phyloP scores from a whole-genome alignment of 1,139 yeast species.

The Yamadazyma dendronema region DNA sequence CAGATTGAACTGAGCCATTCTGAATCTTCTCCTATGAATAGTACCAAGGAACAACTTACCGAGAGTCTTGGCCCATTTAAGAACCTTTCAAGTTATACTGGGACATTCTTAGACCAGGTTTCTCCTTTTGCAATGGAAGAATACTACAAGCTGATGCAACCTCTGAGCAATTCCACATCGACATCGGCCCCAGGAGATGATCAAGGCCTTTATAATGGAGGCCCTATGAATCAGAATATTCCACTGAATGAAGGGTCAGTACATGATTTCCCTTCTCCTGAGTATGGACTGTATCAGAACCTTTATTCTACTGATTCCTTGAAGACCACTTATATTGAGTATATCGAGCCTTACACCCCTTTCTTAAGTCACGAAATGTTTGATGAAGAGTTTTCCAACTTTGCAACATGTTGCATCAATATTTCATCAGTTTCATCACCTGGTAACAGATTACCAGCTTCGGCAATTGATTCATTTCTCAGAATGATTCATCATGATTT shows the following conservation, averaged over 20 bases:
- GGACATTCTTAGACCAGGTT: conserved; percentile 18
- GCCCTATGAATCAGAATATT: neutral
- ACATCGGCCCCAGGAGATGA: neutral
- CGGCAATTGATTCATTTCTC: conserved; percentile 14
- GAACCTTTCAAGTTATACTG: conserved; percentile 15
- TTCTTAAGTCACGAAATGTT: conserved; percentile 16
- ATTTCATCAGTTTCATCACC: conserved; percentile 17
- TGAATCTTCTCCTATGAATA: neutral
- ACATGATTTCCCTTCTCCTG: neutral
- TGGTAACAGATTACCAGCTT: conserved; percentile 13
- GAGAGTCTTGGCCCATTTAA: neutral
- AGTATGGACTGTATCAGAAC: neutral
- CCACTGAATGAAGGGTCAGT: neutral
- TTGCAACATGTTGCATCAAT: conserved; percentile 20
- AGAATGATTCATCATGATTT: conserved; percentile 11
- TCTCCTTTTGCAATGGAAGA: conserved; percentile 14
- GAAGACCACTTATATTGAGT: conserved; percentile 13
- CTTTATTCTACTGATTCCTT: neutral
- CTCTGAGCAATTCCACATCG: neutral
- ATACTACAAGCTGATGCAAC: conserved; percentile 8
- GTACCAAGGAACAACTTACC: neutral
- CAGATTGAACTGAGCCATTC: conserved; percentile 1
- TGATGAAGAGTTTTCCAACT: conserved; percentile 13
- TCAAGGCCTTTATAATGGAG: too few relatives aligned
- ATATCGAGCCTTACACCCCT: conserved; percentile 22